phyloP scores from a whole-genome alignment of 495 filamentous ascomycete genomes.

The Elasticomyces elasticus region DNA sequence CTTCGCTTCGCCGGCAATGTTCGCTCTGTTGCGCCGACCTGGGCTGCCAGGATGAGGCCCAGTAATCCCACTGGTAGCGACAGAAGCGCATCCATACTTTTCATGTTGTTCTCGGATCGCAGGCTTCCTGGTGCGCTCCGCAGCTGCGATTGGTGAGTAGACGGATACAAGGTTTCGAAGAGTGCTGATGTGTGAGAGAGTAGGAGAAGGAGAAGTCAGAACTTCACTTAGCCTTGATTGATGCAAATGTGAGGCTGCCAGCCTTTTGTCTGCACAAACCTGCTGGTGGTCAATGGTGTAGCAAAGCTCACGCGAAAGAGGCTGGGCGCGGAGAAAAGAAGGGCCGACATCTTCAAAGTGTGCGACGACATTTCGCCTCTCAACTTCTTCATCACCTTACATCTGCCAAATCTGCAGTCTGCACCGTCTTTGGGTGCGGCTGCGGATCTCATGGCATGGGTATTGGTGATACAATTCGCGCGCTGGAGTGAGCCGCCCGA shows the following conservation, averaged over 20 bases:
- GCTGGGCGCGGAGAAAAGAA: no score
- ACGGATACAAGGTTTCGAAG: neutral
- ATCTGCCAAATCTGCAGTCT: no score
- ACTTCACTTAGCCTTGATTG: slow-evolving; percentile 2
- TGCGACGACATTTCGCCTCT: no score
- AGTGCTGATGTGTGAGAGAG: neutral
- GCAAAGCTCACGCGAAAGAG: neutral
- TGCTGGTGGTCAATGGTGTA: slow-evolving; percentile 2
- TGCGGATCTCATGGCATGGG: no score
- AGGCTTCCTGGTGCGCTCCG: neutral
- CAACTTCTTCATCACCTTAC: no score
- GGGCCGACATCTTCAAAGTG: no score
- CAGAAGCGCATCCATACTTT: neutral
- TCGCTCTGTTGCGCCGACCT: slow-evolving; percentile 2
- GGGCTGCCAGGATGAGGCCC: neutral
- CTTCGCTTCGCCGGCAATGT: slow-evolving; percentile 36
- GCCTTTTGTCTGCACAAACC: slow-evolving; percentile 3
- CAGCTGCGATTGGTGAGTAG: neutral
- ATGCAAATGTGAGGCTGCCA: neutral
- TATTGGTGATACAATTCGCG: no score
- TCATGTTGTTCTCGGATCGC: neutral
- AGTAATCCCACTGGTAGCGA: slow-evolving; percentile 1
- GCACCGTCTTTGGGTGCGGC: no score
- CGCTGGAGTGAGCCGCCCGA: no score
- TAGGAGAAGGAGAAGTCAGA: neutral